These are phyloP conservation scores for Debaryomyces castellii DNA, from an alignment of 805 yeast species.

Conservation along the genomic window DNA sequence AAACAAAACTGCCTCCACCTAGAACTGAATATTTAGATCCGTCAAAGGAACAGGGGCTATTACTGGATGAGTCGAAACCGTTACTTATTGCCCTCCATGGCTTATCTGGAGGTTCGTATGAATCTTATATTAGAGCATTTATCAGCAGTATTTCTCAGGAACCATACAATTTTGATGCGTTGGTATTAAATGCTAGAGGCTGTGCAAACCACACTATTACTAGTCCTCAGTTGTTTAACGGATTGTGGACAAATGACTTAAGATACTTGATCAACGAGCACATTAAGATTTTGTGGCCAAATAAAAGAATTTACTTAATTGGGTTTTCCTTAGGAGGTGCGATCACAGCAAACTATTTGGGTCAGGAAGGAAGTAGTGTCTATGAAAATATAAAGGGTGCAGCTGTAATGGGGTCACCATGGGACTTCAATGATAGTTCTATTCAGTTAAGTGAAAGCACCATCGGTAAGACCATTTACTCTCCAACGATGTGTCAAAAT, in stretches of 20 bases:
- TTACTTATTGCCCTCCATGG: constrained; percentile 68
- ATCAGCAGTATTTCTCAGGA: constrained; percentile 41
- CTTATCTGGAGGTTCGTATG: constrained; percentile 78
- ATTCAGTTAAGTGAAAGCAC: constrained; percentile 42
- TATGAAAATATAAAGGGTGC: constrained; percentile 56
- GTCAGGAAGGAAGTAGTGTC: constrained; percentile 55
- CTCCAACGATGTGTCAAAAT: constrained; percentile 43
- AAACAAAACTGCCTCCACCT: constrained; percentile 61
- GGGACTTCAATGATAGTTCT: constrained; percentile 66
- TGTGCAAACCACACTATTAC: constrained; percentile 74
- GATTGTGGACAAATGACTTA: constrained; percentile 67
- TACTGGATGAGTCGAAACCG: constrained; percentile 46
- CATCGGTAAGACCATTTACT: constrained; percentile 38
- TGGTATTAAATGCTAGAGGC: constrained; percentile 70
- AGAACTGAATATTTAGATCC: constrained; percentile 62
- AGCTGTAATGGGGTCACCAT: constrained; percentile 62
- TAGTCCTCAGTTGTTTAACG: constrained; percentile 66
- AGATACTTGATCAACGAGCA: constrained; percentile 55
- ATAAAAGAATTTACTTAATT: constrained; percentile 60
- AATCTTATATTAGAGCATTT: constrained; percentile 64
- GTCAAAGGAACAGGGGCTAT: constrained; percentile 35
- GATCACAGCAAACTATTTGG: constrained; percentile 63
- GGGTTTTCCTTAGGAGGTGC: constrained; percentile 78
- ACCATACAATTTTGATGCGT: constrained; percentile 48
- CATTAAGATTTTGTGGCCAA: constrained; percentile 53